Conservation (phyloP, 495 filamentous ascomycete species). For the Aspergillus bridgeri region DNA sequence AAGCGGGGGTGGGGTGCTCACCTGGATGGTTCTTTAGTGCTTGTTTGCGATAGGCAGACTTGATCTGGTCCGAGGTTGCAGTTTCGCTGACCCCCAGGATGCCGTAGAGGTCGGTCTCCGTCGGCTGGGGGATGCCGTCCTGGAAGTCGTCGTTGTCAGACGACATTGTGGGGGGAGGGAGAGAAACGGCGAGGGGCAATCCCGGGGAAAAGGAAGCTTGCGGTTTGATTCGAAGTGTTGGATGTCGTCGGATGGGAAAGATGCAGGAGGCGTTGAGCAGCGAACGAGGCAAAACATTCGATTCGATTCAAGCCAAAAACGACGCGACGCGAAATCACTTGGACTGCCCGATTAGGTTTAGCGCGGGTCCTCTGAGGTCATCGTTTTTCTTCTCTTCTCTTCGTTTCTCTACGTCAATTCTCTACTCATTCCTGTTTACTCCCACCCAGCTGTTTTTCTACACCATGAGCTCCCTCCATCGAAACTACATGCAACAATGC, state of each 20-base stretch:
- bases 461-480: conserved; percentile 45
- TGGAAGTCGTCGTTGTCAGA: conserved; percentile 12
- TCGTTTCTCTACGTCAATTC: neutral
- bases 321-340: conserved; percentile 8
- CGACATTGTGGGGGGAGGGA: conserved; percentile 6
- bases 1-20: conserved; percentile 29
- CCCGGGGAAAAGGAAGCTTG: neutral
- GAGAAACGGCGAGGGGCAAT: neutral
- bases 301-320: no score
- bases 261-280: no score
- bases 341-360: conserved; percentile 2
- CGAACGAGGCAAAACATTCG: no score
- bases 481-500: conserved; percentile 65
- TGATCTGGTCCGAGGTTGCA: conserved; percentile 77
- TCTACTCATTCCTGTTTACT: neutral
- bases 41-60: conserved; percentile 91
- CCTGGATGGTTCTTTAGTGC: conserved; percentile 90
- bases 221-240: no score
- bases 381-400: neutral
- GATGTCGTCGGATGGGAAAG: no score
- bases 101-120: conserved; percentile 79
- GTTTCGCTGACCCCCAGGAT: conserved; percentile 69
- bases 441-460: neutral
- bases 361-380: neutral
- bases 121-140: conserved; percentile 41